Base-by-base conservation (phyloP, 2,329 filamentous ascomycete species). In the Dryadomyces quercus-mongolicae region DNA sequence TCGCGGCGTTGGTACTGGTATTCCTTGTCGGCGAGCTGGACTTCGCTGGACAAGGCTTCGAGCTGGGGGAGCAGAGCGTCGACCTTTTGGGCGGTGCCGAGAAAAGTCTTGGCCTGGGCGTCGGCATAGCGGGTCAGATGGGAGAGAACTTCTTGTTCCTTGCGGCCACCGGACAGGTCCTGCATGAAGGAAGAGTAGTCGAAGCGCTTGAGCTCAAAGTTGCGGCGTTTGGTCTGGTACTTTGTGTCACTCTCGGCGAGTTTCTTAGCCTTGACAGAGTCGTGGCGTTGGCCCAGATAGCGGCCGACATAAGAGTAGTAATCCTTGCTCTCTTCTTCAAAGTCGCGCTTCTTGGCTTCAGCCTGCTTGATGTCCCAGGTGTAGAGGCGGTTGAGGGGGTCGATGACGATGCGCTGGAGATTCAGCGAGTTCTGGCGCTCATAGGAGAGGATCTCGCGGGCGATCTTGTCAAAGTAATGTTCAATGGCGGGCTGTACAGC, bases 161-260 rank as follows among this genome's bases (percentile, higher is more conserved):
- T 98, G 58, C 93, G 85, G n/a, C 93, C 93, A 34, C 93, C 93
- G 59, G 97, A 93, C n/a, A 98, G 76, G 72, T 98, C 93, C 64
- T 97, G 92, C 88, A 98, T 95, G 65, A 97, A 98, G 15, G 89
- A 95, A 3, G 92, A 97, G 67, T 98, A 98, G 68, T 98, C 94
- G 64, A 98, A 98, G 10, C 94, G 85, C 72, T 95, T 96, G 55
- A 98, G 77, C 72, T 98, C 93, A 64, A 98, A 98, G 61, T 90
- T 95, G 47, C 88, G 84, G 60, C 91, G 82, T 72, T 97, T 97
- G 48, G 79, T 83, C 67, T 97, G 92, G 65, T 97, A 98, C 66
- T 98, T 98, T 36, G 88, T 86, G 67, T 98, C 93, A 62, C 90
- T 96, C 62, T 96, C 90, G 44, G 81, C 87, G 58, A 93, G 83